Evolutionary conservation across 352 stramenopile species (phyloP).

Genomic region (Phytopythium chamaehyphon): DNA sequence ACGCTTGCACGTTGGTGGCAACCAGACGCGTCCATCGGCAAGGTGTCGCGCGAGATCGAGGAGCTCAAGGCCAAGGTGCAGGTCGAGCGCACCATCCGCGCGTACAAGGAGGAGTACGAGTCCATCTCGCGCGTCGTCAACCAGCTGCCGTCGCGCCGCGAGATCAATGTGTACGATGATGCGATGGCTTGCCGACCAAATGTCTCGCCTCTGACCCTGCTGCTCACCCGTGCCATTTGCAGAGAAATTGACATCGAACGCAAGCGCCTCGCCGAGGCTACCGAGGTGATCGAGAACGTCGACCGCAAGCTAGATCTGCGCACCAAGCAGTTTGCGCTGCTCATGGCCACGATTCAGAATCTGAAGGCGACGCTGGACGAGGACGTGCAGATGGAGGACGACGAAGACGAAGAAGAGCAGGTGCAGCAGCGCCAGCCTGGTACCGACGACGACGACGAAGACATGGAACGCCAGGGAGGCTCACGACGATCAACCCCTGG

Average conservation of each 20-base stretch:
- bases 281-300: conserved; percentile 43
- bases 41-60: conserved; percentile 69
- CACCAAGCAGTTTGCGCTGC: conserved; percentile 75
- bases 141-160: conserved; percentile 58
- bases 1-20: neutral
- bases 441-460: conserved; percentile 57
- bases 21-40: conserved; percentile 56
- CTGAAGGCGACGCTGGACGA: conserved; percentile 77
- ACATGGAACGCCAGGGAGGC: conserved; percentile 50
- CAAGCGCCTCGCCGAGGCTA: conserved; percentile 52
- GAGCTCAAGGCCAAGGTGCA: conserved; percentile 72
- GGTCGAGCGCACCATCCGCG: conserved; percentile 66
- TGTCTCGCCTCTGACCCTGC: too few relatives aligned
- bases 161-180: conserved; percentile 46
- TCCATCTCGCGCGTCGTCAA: conserved; percentile 82
- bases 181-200: too few relatives aligned
- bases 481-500: conserved; percentile 9
- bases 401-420: conserved; percentile 37
- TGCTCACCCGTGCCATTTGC: conserved; percentile 1
- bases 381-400: conserved; percentile 55
- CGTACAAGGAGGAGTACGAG: conserved; percentile 89
- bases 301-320: conserved; percentile 63
- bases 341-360: conserved; percentile 85
- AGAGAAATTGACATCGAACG: conserved; percentile 60
- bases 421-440: conserved; percentile 2